Conservation (phyloP, 2,329 filamentous ascomycete species). For the Penicillium glabrum region DNA sequence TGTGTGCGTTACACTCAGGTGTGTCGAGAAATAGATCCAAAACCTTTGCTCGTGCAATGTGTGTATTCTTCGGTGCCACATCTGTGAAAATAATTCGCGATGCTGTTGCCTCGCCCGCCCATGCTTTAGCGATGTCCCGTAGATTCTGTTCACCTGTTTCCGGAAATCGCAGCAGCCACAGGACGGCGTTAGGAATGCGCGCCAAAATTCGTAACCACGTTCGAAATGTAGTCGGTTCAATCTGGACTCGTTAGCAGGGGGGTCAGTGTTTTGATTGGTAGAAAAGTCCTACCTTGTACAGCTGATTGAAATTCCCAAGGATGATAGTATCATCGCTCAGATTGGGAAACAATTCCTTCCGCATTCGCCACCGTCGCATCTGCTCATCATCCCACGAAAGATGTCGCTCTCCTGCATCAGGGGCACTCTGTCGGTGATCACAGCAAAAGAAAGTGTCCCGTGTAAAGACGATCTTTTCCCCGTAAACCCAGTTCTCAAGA, state of each 20-base stretch:
- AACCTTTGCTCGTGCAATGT: conserved; percentile 87
- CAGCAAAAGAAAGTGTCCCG: conserved; percentile 97
- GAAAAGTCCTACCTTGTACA: conserved; percentile 75
- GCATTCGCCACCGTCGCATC: conserved; percentile 81
- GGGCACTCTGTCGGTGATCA: conserved; percentile 88
- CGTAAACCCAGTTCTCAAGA: conserved; percentile 84
- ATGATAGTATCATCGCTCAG: conserved; percentile 83
- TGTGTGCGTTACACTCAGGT: conserved; percentile 97
- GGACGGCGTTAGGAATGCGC: conserved; percentile 78
- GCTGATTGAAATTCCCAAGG: conserved; percentile 95
- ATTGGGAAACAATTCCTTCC: conserved; percentile 84
- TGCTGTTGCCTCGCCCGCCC: conserved; percentile 84
- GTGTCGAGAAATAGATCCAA: conserved; percentile 97
- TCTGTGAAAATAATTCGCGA: conserved; percentile 91
- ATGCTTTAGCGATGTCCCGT: conserved; percentile 72
- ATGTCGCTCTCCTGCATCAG: conserved; percentile 64
- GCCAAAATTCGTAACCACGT: conserved; percentile 92
- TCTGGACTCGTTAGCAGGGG: conserved; percentile 54
- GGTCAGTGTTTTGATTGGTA: not conserved
- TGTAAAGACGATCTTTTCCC: conserved; percentile 94
- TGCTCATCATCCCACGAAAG: conserved; percentile 85
- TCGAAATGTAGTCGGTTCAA: conserved; percentile 94
- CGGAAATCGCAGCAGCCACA: conserved; percentile 97
- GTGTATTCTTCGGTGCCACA: conserved; percentile 89
- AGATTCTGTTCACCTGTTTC: conserved; percentile 88